These are phyloP conservation scores for Amanita exitialis DNA, from an alignment of 768 basidiomycete species.

Conservation along the genomic window DNA sequence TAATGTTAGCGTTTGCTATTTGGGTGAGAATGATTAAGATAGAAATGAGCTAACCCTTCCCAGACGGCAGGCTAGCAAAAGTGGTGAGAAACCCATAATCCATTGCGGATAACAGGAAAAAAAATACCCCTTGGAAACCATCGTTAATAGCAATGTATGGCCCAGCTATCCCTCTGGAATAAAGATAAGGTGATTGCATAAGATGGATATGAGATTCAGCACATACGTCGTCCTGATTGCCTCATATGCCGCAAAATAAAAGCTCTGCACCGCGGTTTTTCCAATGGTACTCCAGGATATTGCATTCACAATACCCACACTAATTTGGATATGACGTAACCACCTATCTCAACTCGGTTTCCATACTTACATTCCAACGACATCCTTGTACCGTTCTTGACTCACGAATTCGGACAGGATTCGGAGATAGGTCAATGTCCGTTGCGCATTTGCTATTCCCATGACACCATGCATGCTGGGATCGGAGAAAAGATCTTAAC, in stretches of 20 bases:
- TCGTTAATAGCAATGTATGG: constrained; percentile 55
- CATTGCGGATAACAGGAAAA: constrained; percentile 10
- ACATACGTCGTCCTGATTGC: constrained; percentile 33
- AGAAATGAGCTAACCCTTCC: constrained; percentile 26
- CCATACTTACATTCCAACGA: constrained; percentile 48
- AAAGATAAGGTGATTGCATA: background rate
- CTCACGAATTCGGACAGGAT: constrained; percentile 79
- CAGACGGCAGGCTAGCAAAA: constrained; percentile 27
- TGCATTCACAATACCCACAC: constrained; percentile 56
- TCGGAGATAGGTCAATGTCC: constrained; percentile 73
- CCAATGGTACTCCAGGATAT: constrained; percentile 53
- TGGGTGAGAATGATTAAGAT: background rate
- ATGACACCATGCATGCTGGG: constrained; percentile 65
- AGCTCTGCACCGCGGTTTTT: constrained; percentile 27
- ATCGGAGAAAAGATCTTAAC: constrained; percentile 7
- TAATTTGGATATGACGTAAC: constrained; percentile 6
- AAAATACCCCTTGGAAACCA: constrained; percentile 49
- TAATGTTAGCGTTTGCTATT: constrained; percentile 4
- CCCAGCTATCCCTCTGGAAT: constrained; percentile 43
- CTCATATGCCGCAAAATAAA: constrained; percentile 36
- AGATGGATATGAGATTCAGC: background rate
- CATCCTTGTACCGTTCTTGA: constrained; percentile 66
- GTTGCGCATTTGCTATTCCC: constrained; percentile 85
- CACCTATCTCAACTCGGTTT: background rate
- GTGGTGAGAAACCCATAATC: background rate